Conservation (phyloP, 2,329 filamentous ascomycete species). For the Aureobasidium sp. region DNA sequence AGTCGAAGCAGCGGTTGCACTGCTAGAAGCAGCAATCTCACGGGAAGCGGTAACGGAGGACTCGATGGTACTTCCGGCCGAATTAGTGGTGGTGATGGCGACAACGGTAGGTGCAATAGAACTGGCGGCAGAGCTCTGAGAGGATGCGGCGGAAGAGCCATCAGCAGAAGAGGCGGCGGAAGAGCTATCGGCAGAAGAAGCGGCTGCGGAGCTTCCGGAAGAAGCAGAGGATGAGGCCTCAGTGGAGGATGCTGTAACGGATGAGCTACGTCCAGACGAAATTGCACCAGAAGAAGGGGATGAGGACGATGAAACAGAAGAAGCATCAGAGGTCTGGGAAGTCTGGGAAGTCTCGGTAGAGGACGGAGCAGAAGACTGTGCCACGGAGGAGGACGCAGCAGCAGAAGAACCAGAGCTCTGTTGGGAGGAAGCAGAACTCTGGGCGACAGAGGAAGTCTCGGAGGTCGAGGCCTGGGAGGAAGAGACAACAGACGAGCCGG, state of each 20-base stretch:
- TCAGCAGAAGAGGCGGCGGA: background rate
- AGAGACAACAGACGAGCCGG: background rate
- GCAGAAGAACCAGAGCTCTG: background rate
- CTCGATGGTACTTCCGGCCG: conserved; percentile 16
- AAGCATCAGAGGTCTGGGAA: conserved; percentile 11
- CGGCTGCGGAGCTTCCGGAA: background rate
- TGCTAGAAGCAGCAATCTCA: conserved; percentile 15
- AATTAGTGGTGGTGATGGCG: conserved; percentile 20
- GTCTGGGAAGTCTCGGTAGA: conserved; percentile 4
- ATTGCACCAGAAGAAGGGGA: conserved; percentile 11
- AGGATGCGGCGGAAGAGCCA: background rate
- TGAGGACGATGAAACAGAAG: conserved; percentile 11
- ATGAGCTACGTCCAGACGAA: conserved; percentile 13
- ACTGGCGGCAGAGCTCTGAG: background rate
- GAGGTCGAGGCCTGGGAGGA: background rate
- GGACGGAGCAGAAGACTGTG: background rate
- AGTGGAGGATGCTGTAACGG: conserved; percentile 1
- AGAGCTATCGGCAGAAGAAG: background rate
- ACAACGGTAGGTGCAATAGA: conserved; percentile 17
- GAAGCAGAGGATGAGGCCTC: conserved; percentile 1
- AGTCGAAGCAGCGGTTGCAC: conserved; percentile 13
- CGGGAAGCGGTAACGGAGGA: conserved; percentile 13
- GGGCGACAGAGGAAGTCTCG: conserved; percentile 14
- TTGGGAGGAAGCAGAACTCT: conserved; percentile 12
- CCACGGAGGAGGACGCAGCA: conserved; percentile 9